A percentile compares a stretch with the other conserved stretches of the same genome.
phyloP scores from a whole-genome alignment of 176 grass and related monocot species.

The Juncus inflexus region DNA sequence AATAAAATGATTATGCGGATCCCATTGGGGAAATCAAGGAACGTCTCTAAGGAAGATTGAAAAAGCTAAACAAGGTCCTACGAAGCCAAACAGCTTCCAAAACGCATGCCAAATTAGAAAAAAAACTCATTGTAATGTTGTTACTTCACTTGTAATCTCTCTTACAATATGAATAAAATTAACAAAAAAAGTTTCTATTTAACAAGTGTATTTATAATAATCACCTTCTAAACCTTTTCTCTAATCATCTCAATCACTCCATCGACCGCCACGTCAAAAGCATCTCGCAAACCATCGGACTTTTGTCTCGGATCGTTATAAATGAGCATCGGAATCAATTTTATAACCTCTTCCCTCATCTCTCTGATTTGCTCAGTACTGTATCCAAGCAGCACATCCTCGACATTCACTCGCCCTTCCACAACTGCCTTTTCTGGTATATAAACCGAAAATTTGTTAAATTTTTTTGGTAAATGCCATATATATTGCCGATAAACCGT shows the following conservation, averaged over 20 bases:
- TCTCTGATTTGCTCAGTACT: background rate
- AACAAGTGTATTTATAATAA: too few species aligned
- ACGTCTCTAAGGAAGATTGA: too few species aligned
- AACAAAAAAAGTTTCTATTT: too few species aligned
- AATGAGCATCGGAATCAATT: background rate
- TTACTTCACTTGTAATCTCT: too few species aligned
- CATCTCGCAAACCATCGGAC: background rate
- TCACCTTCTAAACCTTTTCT: background rate
- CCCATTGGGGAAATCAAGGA: too few species aligned
- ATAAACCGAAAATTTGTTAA: background rate
- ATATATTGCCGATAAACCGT: conserved; percentile 16
- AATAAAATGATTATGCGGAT: too few species aligned
- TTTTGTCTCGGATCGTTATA: background rate
- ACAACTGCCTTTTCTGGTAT: background rate
- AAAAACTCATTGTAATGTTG: too few species aligned
- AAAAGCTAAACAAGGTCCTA: too few species aligned
- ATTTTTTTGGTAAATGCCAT: conserved; percentile 10
- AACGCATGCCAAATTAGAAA: too few species aligned
- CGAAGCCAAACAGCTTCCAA: too few species aligned
- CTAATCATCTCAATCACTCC: background rate
- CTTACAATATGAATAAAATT: too few species aligned
- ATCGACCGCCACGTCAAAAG: background rate
- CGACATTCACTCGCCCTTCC: background rate
- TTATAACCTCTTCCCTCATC: background rate
- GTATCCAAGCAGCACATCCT: background rate